A percentile compares a stretch with the other conserved stretches of the same genome.
phyloP scores from a whole-genome alignment of 2,329 filamentous ascomycete species.

The Byssothecium circinans region DNA sequence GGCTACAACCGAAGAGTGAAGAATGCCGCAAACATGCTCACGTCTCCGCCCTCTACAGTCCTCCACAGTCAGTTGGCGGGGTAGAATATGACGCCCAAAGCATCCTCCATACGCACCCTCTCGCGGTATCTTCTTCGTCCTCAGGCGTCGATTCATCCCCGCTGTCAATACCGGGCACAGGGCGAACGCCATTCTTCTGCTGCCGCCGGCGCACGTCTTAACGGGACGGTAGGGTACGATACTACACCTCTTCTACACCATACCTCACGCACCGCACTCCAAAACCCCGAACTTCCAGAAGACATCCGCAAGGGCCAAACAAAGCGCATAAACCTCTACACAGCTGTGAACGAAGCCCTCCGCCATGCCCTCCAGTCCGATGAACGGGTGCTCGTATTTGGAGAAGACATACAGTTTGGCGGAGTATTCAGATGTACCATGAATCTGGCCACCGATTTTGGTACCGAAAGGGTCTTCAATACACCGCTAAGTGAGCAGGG shows the following conservation, averaged over 20 bases:
- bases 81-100: constrained; percentile 30
- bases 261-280: constrained; percentile 70
- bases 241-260: constrained; percentile 81
- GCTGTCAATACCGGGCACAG: constrained; percentile 22
- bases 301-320: constrained; percentile 68
- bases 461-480: constrained; percentile 89
- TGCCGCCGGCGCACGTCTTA: constrained; percentile 64
- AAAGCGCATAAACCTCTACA: constrained; percentile 89
- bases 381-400: constrained; percentile 86
- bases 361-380: constrained; percentile 79
- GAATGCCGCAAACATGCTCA: neutral
- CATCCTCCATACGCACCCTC: constrained; percentile 34
- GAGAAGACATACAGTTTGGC: constrained; percentile 95
- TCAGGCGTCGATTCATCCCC: constrained; percentile 25
- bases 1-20: neutral
- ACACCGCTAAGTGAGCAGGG: constrained; percentile 93
- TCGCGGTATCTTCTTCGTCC: constrained; percentile 34
- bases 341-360: constrained; percentile 89
- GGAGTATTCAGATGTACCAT: constrained; percentile 95
- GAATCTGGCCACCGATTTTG: constrained; percentile 85
- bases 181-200: constrained; percentile 51
- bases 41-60: neutral
- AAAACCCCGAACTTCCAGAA: constrained; percentile 69
- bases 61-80: neutral
- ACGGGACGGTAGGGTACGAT: constrained; percentile 84